Percentiles rank a stretch among this genome's conserved stretches.
Evolutionary conservation across 305 asterid species (phyloP).

Genomic region (Ajuga reptans): DNA sequence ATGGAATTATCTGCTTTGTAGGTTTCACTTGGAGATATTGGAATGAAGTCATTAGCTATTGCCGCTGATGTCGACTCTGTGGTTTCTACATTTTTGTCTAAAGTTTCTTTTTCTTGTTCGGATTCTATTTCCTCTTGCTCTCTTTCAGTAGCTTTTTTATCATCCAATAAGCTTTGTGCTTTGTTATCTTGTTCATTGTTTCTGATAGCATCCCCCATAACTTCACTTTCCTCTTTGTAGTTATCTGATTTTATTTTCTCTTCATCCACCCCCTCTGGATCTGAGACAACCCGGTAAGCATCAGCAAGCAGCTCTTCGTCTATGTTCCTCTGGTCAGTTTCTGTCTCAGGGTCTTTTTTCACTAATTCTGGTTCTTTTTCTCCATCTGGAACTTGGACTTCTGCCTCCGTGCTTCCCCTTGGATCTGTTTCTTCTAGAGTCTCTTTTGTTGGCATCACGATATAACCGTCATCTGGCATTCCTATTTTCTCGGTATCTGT

Average conservation of each 20-base stretch:
- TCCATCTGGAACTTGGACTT: constrained; percentile 15
- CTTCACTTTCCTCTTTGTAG: constrained; percentile 11
- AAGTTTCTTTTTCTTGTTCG: constrained; percentile 8
- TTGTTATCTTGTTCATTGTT: too few relatives aligned
- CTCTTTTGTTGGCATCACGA: constrained; percentile 18
- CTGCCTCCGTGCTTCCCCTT: constrained; percentile 18
- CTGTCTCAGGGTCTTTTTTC: constrained; percentile 10
- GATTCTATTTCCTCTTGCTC: not conserved
- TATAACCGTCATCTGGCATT: constrained; percentile 19
- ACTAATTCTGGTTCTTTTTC: constrained; percentile 22
- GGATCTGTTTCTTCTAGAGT: constrained; percentile 20
- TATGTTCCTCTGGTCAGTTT: not conserved
- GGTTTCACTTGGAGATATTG: constrained; percentile 20
- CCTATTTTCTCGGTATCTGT: constrained; percentile 18
- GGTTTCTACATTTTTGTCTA: constrained; percentile 19
- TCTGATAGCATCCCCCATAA: not conserved
- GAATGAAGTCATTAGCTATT: constrained; percentile 26
- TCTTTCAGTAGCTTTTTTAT: constrained; percentile 5
- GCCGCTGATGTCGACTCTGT: constrained; percentile 22
- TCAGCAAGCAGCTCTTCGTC: not conserved
- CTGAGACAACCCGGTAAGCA: constrained; percentile 22
- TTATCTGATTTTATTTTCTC: constrained; percentile 11
- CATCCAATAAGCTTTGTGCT: constrained; percentile 12
- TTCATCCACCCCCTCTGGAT: constrained; percentile 18
- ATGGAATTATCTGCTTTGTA: constrained; percentile 18